These are phyloP conservation scores for Ustilago hordei DNA, from an alignment of 1,284 basidiomycete genomes.

Conservation along the genomic window DNA sequence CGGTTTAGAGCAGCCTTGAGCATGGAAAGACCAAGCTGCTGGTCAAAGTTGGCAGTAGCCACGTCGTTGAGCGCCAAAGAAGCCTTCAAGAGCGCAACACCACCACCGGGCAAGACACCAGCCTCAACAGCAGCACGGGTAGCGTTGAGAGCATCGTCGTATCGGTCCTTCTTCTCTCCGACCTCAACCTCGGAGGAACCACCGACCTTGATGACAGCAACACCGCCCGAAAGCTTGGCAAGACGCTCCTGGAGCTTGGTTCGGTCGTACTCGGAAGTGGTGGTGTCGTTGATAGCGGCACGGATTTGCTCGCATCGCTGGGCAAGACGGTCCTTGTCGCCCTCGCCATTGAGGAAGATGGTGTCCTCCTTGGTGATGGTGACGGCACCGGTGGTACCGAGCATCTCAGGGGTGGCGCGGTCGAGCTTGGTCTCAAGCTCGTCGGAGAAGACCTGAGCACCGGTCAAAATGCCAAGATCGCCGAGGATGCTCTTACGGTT, in stretches of 20 bases:
- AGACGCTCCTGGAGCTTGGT: conserved; percentile 96
- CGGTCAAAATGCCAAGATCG: conserved; percentile 95
- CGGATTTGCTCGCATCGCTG: conserved; percentile 89
- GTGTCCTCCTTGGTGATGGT: conserved; percentile 99
- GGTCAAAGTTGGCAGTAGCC: conserved; percentile 92
- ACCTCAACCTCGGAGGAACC: conserved; percentile 95
- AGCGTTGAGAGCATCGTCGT: conserved; percentile 96
- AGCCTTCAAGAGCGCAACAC: conserved; percentile 90
- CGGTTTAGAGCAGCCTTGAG: conserved; percentile 87
- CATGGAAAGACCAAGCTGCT: conserved; percentile 93
- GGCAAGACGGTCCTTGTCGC: conserved; percentile 64
- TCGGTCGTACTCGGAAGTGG: conserved; percentile 92
- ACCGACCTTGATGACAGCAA: conserved; percentile 98
- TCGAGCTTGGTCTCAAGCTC: conserved; percentile 98
- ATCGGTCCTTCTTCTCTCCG: conserved; percentile 98
- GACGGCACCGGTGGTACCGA: conserved; percentile 90
- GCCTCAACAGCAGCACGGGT: conserved; percentile 98
- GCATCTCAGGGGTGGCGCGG: conserved; percentile 86
- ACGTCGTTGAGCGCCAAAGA: conserved; percentile 83
- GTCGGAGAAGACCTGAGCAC: conserved; percentile 96
- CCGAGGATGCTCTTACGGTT: conserved; percentile 98
- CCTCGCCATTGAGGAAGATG: conserved; percentile 90
- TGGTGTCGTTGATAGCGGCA: conserved; percentile 81
- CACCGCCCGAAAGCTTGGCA: conserved; percentile 94
- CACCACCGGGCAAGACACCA: conserved; percentile 91